Conservation (phyloP, 2,329 filamentous ascomycete species). For the Pseudogymnoascus pannorum region DNA sequence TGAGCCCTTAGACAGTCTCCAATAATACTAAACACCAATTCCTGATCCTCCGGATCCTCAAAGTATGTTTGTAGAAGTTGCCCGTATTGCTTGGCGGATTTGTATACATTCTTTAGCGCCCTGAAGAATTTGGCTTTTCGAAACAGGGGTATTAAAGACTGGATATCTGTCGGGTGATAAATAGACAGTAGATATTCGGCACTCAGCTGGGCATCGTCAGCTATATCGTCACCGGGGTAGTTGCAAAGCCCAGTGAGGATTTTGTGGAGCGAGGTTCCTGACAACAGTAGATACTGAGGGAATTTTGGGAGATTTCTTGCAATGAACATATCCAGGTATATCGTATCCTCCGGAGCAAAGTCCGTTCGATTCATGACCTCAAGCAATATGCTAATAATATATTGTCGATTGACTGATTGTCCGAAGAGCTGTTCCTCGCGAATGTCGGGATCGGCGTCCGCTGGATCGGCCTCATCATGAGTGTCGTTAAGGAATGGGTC, state of each 20-base stretch:
- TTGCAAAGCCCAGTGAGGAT: conserved; percentile 77
- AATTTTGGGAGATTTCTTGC: conserved; percentile 94
- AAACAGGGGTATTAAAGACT: conserved; percentile 68
- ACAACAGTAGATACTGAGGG: conserved; percentile 86
- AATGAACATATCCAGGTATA: conserved; percentile 98
- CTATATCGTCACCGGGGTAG: conserved; percentile 71
- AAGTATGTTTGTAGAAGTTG: conserved; percentile 76
- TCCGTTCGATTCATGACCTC: conserved; percentile 78
- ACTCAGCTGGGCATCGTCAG: conserved; percentile 93
- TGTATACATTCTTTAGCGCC: conserved; percentile 84
- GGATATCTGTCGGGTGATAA: conserved; percentile 81
- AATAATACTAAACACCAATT: conserved; percentile 72
- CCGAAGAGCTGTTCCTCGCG: conserved; percentile 61
- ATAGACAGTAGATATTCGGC: conserved; percentile 90
- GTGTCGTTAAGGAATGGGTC: conserved; percentile 85
- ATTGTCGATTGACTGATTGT: conserved; percentile 78
- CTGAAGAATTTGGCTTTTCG: conserved; percentile 78
- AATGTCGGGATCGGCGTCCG: conserved; percentile 40
- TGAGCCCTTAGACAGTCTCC: conserved; percentile 62
- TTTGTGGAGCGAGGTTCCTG: conserved; percentile 75
- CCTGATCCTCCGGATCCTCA: conserved; percentile 71
- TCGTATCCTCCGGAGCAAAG: conserved; percentile 73
- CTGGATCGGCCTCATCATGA: conserved; percentile 53
- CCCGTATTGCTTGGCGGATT: conserved; percentile 68
- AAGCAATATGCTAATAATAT: conserved; percentile 81